Conservation (phyloP, 768 basidiomycete genomes). For the Termitomyces sp. region DNA sequence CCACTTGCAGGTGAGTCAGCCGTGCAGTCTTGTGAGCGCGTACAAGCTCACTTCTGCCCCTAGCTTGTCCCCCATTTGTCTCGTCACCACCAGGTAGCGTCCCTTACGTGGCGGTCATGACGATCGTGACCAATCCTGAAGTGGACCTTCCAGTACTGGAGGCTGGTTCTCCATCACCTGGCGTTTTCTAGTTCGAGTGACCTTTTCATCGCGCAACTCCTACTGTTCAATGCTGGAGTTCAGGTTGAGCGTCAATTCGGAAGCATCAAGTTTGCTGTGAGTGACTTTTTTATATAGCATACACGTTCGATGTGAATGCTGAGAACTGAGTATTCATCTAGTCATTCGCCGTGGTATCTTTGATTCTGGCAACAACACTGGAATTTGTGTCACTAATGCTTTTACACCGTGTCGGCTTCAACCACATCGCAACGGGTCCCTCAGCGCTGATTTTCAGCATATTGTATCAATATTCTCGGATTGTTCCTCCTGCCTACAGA, state of each 20-base stretch:
- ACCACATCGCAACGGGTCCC: conserved; percentile 74
- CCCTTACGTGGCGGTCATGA: conserved; percentile 3
- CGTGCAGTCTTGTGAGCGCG: conserved; percentile 5
- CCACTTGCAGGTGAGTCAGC: conserved; percentile 67
- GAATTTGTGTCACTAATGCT: conserved; percentile 66
- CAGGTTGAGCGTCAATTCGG: conserved; percentile 85
- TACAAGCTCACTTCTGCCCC: conserved; percentile 8
- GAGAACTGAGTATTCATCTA: conserved; percentile 32
- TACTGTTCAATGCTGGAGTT: conserved; percentile 69
- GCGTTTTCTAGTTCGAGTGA: conserved; percentile 86
- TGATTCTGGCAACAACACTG: conserved; percentile 60
- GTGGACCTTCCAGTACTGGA: conserved; percentile 70
- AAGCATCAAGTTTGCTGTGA: conserved; percentile 81
- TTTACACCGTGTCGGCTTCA: conserved; percentile 65
- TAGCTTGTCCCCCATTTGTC: conserved; percentile 88
- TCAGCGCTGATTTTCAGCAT: conserved; percentile 75
- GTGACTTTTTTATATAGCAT: conserved; percentile 19
- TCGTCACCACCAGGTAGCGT: conserved; percentile 78
- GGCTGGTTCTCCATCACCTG: conserved; percentile 68
- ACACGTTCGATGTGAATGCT: conserved; percentile 1
- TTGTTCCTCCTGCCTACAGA: conserved; percentile 73
- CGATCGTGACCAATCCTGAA: conserved; percentile 27
- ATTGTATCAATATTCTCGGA: conserved; percentile 77
- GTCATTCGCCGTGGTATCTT: conserved; percentile 77
- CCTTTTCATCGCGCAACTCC: conserved; percentile 69